Evolutionary conservation across 371 early-diverging fungal genomes (phyloP).

Genomic region (Phascolomyces articulosus): DNA sequence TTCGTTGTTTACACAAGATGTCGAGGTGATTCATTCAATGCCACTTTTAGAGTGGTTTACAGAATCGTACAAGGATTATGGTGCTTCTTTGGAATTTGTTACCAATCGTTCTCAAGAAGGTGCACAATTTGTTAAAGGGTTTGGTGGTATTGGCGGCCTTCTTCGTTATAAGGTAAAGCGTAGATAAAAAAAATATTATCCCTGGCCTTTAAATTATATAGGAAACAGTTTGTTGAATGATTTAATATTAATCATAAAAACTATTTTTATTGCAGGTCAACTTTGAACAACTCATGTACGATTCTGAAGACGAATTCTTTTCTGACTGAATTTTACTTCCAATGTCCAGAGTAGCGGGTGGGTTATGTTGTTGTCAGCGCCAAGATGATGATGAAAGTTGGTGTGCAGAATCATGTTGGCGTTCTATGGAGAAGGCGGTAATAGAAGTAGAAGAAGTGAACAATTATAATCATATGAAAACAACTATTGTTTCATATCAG

Average conservation of each 20-base stretch:
- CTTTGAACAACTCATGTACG: slow-evolving; percentile 60
- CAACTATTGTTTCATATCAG: too few relatives aligned
- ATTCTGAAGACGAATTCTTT: slow-evolving; percentile 48
- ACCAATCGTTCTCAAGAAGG: slow-evolving; percentile 99
- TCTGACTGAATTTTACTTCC: slow-evolving; percentile 37
- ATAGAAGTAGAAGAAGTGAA: too few relatives aligned
- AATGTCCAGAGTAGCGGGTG: slow-evolving; percentile 27
- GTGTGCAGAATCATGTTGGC: not conserved
- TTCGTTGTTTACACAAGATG: slow-evolving; percentile 66
- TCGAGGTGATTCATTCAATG: slow-evolving; percentile 81
- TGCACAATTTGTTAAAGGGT: slow-evolving; percentile 98
- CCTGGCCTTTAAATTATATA: too few relatives aligned
- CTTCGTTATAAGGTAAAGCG: slow-evolving; percentile 62
- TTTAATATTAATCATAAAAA: not conserved
- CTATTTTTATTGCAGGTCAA: slow-evolving; percentile 82
- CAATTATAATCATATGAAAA: too few relatives aligned
- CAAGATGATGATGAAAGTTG: slow-evolving; percentile 3
- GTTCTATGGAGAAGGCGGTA: not conserved
- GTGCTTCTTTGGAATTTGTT: slow-evolving; percentile 93
- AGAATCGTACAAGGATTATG: slow-evolving; percentile 97
- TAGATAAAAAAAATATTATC: too few relatives aligned
- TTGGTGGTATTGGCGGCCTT: slow-evolving; percentile 99
- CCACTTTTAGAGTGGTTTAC: slow-evolving; percentile 98
- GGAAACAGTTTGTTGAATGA: too few relatives aligned
- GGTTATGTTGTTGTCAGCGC: slow-evolving; percentile 4